A percentile compares a stretch with the other conserved stretches of the same genome.
Conservation (phyloP, 1,139 yeast genomes). For the Blastobotrys buckinghamii region DNA sequence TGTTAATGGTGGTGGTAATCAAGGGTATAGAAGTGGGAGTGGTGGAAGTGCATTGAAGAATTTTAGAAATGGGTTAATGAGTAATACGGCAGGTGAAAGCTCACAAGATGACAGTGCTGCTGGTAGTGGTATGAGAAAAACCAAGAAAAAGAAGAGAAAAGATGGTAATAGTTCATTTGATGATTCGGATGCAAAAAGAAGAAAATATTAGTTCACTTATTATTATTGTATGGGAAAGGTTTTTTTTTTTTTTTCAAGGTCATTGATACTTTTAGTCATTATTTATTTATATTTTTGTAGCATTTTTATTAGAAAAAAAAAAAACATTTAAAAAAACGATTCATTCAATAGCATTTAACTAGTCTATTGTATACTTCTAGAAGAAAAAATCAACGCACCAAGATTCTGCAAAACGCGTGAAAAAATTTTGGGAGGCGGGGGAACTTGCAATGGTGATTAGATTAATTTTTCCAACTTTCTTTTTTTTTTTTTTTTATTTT, state of each 20-base stretch:
- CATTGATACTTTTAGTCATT: too few relatives aligned
- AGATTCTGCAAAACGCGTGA: too few relatives aligned
- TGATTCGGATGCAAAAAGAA: conserved; percentile 6
- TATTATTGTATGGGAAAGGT: not conserved
- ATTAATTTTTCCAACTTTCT: not conserved
- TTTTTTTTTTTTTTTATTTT: not conserved
- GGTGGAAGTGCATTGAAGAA: conserved; percentile 1
- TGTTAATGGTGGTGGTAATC: not conserved
- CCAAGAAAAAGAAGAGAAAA: conserved; percentile 7
- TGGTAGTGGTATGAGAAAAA: not conserved
- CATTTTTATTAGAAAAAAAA: too few relatives aligned
- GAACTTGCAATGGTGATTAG: too few relatives aligned
- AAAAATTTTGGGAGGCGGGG: too few relatives aligned
- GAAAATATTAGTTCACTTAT: not conserved
- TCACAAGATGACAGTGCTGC: conserved; percentile 9
- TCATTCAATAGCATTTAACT: too few relatives aligned
- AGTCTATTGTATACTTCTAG: too few relatives aligned
- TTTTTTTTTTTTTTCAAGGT: not conserved
- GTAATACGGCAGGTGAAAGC: conserved; percentile 3
- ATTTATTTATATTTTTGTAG: too few relatives aligned
- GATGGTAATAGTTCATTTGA: conserved; percentile 1
- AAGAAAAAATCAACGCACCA: too few relatives aligned
- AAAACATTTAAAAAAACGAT: too few relatives aligned
- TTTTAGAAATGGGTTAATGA: conserved; percentile 5
- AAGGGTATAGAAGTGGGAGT: not conserved